Evolutionary conservation across 345 rosid species (phyloP).

Genomic region (Citrus maxima): DNA sequence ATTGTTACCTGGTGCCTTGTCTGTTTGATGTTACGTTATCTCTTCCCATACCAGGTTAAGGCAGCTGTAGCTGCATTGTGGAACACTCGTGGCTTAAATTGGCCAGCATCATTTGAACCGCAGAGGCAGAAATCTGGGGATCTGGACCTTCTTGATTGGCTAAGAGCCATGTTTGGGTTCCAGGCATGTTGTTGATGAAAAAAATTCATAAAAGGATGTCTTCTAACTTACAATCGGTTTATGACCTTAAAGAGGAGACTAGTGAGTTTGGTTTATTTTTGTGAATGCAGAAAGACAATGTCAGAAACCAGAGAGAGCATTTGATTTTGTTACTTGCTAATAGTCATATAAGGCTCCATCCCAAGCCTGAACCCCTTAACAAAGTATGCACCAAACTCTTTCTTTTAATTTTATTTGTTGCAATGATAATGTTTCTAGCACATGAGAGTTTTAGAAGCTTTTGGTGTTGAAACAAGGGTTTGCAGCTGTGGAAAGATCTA

Average conservation of each 20-base stretch:
- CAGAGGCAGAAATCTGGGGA: constrained; percentile 84
- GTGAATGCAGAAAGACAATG: constrained; percentile 76
- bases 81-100: constrained; percentile 81
- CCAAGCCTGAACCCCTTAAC: constrained; percentile 89
- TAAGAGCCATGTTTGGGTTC: constrained; percentile 96
- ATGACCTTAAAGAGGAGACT: constrained; percentile 12
- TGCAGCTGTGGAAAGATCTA: background rate
- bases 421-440: background rate
- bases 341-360: constrained; percentile 78
- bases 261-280: constrained; percentile 13
- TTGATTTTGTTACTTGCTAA: constrained; percentile 80
- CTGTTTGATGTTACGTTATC: constrained; percentile 15
- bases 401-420: background rate
- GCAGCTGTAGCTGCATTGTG: constrained; percentile 90
- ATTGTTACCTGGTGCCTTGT: background rate
- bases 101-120: constrained; percentile 86
- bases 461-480: background rate
- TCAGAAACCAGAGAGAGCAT: constrained; percentile 97
- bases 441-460: background rate
- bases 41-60: constrained; percentile 55
- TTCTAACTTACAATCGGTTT: background rate
- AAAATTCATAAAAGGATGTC: background rate
- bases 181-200: constrained; percentile 54
- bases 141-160: constrained; percentile 92
- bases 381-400: constrained; percentile 44